These are phyloP conservation scores for Tuctoria greenei DNA, from an alignment of 176 grass and related monocot species.

Conservation along the genomic window DNA sequence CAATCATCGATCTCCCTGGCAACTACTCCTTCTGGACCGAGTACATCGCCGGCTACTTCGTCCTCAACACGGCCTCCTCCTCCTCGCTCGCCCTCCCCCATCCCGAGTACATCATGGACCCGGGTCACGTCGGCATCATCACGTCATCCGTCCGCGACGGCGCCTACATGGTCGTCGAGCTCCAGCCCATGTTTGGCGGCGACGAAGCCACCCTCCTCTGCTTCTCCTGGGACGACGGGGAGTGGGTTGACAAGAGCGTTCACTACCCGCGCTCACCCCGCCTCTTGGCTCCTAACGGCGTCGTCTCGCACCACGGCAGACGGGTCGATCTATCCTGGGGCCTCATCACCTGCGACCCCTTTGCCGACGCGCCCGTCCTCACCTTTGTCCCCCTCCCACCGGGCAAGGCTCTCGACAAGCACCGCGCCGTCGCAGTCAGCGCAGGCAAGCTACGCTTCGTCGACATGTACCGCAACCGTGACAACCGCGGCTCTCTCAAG, in stretches of 20 bases:
- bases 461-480: neutral
- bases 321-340: neutral
- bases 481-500: neutral
- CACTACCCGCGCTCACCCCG: neutral
- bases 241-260: neutral
- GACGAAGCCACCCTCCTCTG: neutral
- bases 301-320: neutral
- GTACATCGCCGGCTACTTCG: constrained; percentile 21
- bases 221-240: neutral
- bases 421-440: neutral
- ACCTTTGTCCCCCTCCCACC: neutral
- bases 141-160: neutral
- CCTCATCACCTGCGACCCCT: neutral
- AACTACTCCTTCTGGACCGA: neutral
- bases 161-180: constrained; percentile 17
- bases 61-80: constrained; percentile 3
- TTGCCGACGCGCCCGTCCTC: neutral
- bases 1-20: neutral
- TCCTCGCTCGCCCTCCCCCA: constrained; percentile 5
- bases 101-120: constrained; percentile 6
- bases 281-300: neutral
- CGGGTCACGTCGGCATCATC: neutral
- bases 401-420: neutral
- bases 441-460: neutral
- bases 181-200: neutral